Conservation (phyloP, 164 flowering plant species). For the Brasenia schreberi region DNA sequence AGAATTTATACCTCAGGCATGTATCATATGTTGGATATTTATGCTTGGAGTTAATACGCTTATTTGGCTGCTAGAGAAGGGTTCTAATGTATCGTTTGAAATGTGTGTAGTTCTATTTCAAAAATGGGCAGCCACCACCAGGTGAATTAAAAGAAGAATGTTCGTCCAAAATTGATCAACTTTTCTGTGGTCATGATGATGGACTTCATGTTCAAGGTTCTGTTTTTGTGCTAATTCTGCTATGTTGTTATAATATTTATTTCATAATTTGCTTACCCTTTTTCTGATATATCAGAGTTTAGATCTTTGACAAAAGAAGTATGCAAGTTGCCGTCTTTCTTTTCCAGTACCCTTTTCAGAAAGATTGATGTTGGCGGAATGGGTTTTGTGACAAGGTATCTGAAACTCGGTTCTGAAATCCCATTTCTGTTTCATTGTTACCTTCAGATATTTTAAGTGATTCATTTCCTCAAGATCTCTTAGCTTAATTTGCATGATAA, state of each 20-base stretch:
- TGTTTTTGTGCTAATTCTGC: constrained; percentile 2
- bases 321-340: constrained; percentile 80
- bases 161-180: constrained; percentile 36
- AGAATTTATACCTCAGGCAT: constrained; percentile 79
- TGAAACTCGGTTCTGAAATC: background rate
- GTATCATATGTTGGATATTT: background rate
- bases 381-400: constrained; percentile 59
- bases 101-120: constrained; percentile 68
- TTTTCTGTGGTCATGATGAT: constrained; percentile 44
- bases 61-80: background rate
- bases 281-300: constrained; percentile 32
- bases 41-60: background rate
- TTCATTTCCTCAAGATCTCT: too few species aligned
- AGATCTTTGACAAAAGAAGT: constrained; percentile 58
- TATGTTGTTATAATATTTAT: background rate
- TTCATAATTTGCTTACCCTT: background rate
- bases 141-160: constrained; percentile 58
- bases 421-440: too few species aligned
- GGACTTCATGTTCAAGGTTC: constrained; percentile 67
- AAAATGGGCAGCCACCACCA: constrained; percentile 75
- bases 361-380: constrained; percentile 47
- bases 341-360: constrained; percentile 53
- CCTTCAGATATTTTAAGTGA: too few species aligned
- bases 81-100: background rate
- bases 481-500: too few species aligned